These are phyloP conservation scores for Diaporthe humulicola DNA, from an alignment of 2,329 filamentous ascomycete species.

Conservation along the genomic window DNA sequence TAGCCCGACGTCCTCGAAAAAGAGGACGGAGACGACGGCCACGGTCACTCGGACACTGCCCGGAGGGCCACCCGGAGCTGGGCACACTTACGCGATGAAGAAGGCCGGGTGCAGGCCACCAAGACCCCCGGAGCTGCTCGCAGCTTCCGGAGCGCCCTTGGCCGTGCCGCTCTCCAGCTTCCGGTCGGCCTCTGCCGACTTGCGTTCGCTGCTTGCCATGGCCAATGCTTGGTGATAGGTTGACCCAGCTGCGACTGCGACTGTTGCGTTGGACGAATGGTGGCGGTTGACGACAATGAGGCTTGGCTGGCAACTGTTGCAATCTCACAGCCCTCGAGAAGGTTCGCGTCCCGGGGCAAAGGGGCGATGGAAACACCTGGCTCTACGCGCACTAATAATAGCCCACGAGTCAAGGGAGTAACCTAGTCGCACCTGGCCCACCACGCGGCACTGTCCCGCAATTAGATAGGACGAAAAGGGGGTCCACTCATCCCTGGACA, in stretches of 20 bases:
- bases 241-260: neutral
- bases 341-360: neutral
- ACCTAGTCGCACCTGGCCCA: neutral
- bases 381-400: conserved; percentile 20
- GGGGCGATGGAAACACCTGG: conserved; percentile 10
- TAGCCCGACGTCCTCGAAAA: neutral
- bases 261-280: neutral
- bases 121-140: conserved; percentile 25
- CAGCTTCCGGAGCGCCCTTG: conserved; percentile 28
- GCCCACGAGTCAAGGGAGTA: conserved; percentile 17
- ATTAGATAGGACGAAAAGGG: conserved; percentile 15
- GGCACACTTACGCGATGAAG: conserved; percentile 74
- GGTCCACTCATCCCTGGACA: conserved; percentile 6
- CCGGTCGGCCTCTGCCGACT: conserved; percentile 39
- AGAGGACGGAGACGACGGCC: neutral
- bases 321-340: conserved; percentile 1
- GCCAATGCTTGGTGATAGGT: neutral
- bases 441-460: neutral
- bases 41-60: neutral
- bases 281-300: neutral
- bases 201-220: conserved; percentile 40
- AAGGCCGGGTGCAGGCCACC: conserved; percentile 75
- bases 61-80: neutral
- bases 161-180: conserved; percentile 39
- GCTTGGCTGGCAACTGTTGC: neutral